Evolutionary conservation across 768 basidiomycete genomes (phyloP), one percentile per base, ranked within the genome.

Genomic region (Terana coerulea): DNA sequence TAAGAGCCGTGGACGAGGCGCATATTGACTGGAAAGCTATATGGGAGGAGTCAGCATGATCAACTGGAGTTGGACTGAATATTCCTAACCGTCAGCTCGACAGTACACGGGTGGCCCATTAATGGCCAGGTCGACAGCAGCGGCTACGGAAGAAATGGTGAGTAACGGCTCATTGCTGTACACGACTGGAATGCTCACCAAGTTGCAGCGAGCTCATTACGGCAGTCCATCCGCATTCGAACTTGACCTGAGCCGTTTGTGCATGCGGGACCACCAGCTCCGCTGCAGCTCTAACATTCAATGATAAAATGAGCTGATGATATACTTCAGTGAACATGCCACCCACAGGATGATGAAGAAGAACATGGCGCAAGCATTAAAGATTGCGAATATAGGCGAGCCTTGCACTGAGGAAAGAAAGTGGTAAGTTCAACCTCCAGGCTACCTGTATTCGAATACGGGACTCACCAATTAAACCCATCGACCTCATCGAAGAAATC

Each of bases 141-240:
- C 72, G 43, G 75, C 83, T 83, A 19, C 24, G 19, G 47, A 15
- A 40, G 34, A 17, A n/a, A n/a, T n/a, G n/a, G n/a, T n/a, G n/a
- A n/a, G n/a, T n/a, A n/a, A n/a, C n/a, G n/a, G n/a, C n/a, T n/a
- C n/a, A n/a, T n/a, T n/a, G n/a, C n/a, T n/a, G n/a, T n/a, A n/a
- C n/a, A n/a, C n/a, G n/a, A n/a, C n/a, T n/a, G n/a, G n/a, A n/a
- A n/a, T n/a, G n/a, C 74, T 53, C 52, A 80, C 84, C 76, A 30
- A 80, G 68, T 49, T 84, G 77, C 28, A 82, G 61, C 5, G 73
- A 46, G 52, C 75, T 73, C 55, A 81, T 62, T 9, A 77, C 51
- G 6, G 66, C 72, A 6, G 79, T 73, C 83, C 84, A 87, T 15
- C 54, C 59, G 56, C 79, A 83, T 61, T 88, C 86, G 25, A 78